Evolutionary conservation across 2,329 filamentous ascomycete species (phyloP), one percentile per base, ranked within the genome.

Genomic region (Colletotrichum melonis): DNA sequence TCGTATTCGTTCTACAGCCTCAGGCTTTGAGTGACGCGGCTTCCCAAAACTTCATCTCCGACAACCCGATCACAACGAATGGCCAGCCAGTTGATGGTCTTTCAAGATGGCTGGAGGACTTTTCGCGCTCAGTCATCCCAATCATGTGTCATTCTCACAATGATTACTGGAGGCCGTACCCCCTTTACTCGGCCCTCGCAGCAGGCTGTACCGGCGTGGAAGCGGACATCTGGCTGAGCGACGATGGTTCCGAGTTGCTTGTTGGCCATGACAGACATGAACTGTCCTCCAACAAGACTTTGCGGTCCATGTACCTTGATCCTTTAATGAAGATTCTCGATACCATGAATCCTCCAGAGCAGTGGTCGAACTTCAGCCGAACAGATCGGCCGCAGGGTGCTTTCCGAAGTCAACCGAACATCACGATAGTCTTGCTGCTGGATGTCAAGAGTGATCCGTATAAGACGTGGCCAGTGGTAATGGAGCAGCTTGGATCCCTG

Each of bases 171-270:
- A 28, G 58, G 19, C 57, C 58, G 0, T 32, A 26, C 26, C 49
- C 66, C 7, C 16, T 63, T 12, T 63, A 55, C 14, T 42, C 58
- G 8, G 66, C 66, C 22, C 49, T 69, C 24, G 59, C 30, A 3
- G 58, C 24, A 9, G 66, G 58, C 2, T 69, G 66, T 26, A 56
- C 30, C 2, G 66, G 58, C 0, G 85, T 93, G 3, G 92, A 94
- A 81, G 91, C 91, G 2, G 92, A 94, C 77, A 88, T 94, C 24
- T 94, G 91, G 90, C 84, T 89, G 1, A 87, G 87, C 62, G 84
- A 88, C 65, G 79, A 79, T 38, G 81, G 68, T 1, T 30, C 30
- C 6, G 56, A 83, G 8, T 84, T 94, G 4, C 88, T 89, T 52
- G 88, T 95, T 52, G 91, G 92, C 2, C 92, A 95, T 78, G 87